These are phyloP conservation scores for Candida ovalis DNA, from an alignment of 805 yeast species.

Conservation along the genomic window DNA sequence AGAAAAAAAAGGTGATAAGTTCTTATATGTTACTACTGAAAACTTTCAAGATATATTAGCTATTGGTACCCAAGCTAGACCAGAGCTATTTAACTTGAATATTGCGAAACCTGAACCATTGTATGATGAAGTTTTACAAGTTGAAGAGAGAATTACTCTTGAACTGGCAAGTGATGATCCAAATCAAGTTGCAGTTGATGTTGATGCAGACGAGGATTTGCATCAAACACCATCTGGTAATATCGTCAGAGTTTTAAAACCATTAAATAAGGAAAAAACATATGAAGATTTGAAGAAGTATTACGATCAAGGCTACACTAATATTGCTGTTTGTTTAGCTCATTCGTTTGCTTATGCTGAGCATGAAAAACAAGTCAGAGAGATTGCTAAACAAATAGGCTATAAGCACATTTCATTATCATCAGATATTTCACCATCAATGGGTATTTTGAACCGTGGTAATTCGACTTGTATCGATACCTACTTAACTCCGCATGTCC, in stretches of 20 bases:
- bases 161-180: slow-evolving; percentile 27
- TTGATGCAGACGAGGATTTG: slow-evolving; percentile 6
- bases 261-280: slow-evolving; percentile 18
- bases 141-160: slow-evolving; percentile 21
- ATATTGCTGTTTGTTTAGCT: slow-evolving; percentile 33
- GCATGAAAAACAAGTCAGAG: slow-evolving; percentile 34
- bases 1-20: slow-evolving; percentile 20
- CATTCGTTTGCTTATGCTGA: slow-evolving; percentile 34
- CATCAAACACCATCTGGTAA: slow-evolving; percentile 16
- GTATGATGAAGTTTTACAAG: slow-evolving; percentile 16
- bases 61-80: slow-evolving; percentile 32
- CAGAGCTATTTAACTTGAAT: slow-evolving; percentile 18
- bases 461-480: slow-evolving; percentile 41
- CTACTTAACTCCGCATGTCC: slow-evolving; percentile 38
- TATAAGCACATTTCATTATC: slow-evolving; percentile 30
- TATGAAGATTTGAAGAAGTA: slow-evolving; percentile 17
- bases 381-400: slow-evolving; percentile 41
- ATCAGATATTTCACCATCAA: slow-evolving; percentile 33
- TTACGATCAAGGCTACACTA: slow-evolving; percentile 21
- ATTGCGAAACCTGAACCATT: slow-evolving; percentile 15
- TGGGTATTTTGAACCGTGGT: slow-evolving; percentile 36
- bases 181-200: slow-evolving; percentile 14
- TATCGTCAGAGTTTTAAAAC: slow-evolving; percentile 20
- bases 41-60: slow-evolving; percentile 30
- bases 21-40: slow-evolving; percentile 24